Percentiles rank a stretch among this genome's conserved stretches.
These are phyloP conservation scores for Fusarium mangiferae DNA, from an alignment of 2,329 filamentous ascomycete genomes.

Conservation along the genomic window DNA sequence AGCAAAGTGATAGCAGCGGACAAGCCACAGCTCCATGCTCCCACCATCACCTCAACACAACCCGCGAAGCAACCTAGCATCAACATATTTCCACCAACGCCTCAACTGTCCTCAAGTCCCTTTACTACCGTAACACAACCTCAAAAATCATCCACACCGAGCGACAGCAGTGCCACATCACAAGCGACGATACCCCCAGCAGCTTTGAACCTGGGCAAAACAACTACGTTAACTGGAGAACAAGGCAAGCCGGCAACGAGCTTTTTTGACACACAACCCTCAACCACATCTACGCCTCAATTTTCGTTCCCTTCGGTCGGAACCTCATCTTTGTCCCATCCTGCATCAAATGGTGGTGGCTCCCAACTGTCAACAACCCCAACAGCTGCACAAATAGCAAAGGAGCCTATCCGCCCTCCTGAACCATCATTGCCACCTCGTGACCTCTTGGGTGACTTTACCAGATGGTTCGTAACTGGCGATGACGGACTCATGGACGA, in stretches of 20 bases:
- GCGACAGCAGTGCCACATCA: neutral
- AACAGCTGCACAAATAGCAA: slow-evolving; percentile 1
- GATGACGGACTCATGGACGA: slow-evolving; percentile 64
- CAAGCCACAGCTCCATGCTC: neutral
- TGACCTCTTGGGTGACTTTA: slow-evolving; percentile 61
- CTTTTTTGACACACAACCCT: neutral
- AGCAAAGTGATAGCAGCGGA: slow-evolving; percentile 3
- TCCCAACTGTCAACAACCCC: slow-evolving; percentile 3
- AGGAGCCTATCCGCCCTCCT: slow-evolving; percentile 5
- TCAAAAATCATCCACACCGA: neutral
- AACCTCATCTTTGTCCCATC: neutral
- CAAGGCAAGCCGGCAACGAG: slow-evolving; percentile 1
- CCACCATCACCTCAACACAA: neutral
- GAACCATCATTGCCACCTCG: slow-evolving; percentile 36
- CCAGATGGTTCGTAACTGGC: slow-evolving; percentile 64
- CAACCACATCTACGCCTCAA: slow-evolving; percentile 8
- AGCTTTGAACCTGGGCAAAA: neutral
- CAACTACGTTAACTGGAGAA: neutral
- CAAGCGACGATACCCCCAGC: neutral
- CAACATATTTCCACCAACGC: slow-evolving; percentile 27
- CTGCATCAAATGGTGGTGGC: neutral
- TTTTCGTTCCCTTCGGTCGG: slow-evolving; percentile 16
- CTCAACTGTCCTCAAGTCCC: slow-evolving; percentile 20
- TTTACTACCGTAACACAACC: slow-evolving; percentile 20
- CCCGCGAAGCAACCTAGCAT: slow-evolving; percentile 18